A percentile compares a stretch with the other conserved stretches of the same genome.
Evolutionary conservation across 2,329 filamentous ascomycete species (phyloP).

Genomic region (Simplicillium aogashimaense): DNA sequence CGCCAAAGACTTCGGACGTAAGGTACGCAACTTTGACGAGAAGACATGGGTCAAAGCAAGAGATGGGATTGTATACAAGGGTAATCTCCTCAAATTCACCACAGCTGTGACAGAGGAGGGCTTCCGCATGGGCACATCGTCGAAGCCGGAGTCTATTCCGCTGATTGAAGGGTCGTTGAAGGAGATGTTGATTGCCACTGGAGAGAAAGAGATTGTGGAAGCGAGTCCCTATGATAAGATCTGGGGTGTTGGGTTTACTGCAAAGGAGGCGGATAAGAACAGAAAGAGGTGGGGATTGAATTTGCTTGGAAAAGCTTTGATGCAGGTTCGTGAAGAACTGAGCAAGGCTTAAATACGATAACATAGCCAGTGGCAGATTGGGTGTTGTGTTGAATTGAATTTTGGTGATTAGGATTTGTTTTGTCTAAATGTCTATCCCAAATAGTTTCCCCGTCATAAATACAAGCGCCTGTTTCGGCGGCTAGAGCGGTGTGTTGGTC

Average conservation of each 20-base stretch:
- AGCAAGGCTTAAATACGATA: conserved; percentile 22
- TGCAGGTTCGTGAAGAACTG: conserved; percentile 45
- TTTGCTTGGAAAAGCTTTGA: conserved; percentile 52
- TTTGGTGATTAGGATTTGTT: conserved; percentile 3
- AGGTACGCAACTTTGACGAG: conserved; percentile 41
- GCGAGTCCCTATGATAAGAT: conserved; percentile 50
- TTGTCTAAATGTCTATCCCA: conserved; percentile 9
- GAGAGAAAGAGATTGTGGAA: conserved; percentile 51
- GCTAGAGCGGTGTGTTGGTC: conserved; percentile 21
- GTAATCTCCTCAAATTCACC: conserved; percentile 51
- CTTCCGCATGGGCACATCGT: conserved; percentile 12
- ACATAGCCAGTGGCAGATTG: too few relatives aligned
- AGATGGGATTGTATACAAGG: conserved; percentile 43
- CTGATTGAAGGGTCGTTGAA: conserved; percentile 29
- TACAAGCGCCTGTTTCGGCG: conserved; percentile 15
- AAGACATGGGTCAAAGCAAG: conserved; percentile 41
- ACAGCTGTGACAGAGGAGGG: conserved; percentile 20
- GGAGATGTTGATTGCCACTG: conserved; percentile 44
- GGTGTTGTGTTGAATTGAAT: background rate
- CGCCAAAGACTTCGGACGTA: conserved; percentile 44
- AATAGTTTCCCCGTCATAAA: conserved; percentile 16
- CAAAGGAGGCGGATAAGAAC: conserved; percentile 34
- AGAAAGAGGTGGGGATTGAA: conserved; percentile 52
- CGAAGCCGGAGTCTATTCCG: conserved; percentile 7
- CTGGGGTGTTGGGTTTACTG: conserved; percentile 56